Evolutionary conservation across 768 basidiomycete species (phyloP).

Genomic region (Melanogaster broomeanus): DNA sequence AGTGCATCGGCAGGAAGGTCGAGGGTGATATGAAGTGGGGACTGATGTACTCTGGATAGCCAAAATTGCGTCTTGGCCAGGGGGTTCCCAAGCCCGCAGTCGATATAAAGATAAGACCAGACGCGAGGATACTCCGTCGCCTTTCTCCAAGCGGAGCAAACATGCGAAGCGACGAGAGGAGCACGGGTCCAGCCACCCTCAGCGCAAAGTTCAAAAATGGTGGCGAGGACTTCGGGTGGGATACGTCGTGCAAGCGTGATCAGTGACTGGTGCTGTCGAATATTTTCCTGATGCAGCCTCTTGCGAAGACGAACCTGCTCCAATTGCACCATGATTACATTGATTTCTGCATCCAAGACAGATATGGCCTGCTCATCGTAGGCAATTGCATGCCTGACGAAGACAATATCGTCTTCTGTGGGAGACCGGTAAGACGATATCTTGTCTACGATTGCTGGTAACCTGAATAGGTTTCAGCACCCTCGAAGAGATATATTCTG

Average conservation of each 20-base stretch:
- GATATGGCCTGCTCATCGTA: slow-evolving; percentile 44
- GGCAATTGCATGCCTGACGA: slow-evolving; percentile 23
- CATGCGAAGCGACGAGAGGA: slow-evolving; percentile 56
- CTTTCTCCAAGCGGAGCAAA: slow-evolving; percentile 60
- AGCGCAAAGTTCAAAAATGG: slow-evolving; percentile 54
- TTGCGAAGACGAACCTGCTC: slow-evolving; percentile 46
- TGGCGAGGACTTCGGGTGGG: slow-evolving; percentile 54
- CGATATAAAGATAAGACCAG: slow-evolving; percentile 59
- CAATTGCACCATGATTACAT: slow-evolving; percentile 39
- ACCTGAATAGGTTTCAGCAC: slow-evolving; percentile 8
- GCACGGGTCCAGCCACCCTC: slow-evolving; percentile 53
- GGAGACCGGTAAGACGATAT: slow-evolving; percentile 20
- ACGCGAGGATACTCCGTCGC: slow-evolving; percentile 52
- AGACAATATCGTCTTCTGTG: slow-evolving; percentile 19
- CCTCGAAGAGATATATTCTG: background rate
- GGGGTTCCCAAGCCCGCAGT: slow-evolving; percentile 45
- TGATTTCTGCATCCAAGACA: slow-evolving; percentile 45
- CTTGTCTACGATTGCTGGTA: slow-evolving; percentile 7
- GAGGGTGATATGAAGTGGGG: slow-evolving; percentile 47
- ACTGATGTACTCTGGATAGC: slow-evolving; percentile 48
- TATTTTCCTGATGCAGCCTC: slow-evolving; percentile 41
- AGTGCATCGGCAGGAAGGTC: slow-evolving; percentile 34
- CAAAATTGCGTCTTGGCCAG: slow-evolving; percentile 47
- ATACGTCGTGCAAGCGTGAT: slow-evolving; percentile 58
- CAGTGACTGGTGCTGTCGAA: slow-evolving; percentile 45